These are phyloP conservation scores for Alternaria novae-zelandiae DNA, from an alignment of 2,329 filamentous ascomycete species.

Conservation along the genomic window DNA sequence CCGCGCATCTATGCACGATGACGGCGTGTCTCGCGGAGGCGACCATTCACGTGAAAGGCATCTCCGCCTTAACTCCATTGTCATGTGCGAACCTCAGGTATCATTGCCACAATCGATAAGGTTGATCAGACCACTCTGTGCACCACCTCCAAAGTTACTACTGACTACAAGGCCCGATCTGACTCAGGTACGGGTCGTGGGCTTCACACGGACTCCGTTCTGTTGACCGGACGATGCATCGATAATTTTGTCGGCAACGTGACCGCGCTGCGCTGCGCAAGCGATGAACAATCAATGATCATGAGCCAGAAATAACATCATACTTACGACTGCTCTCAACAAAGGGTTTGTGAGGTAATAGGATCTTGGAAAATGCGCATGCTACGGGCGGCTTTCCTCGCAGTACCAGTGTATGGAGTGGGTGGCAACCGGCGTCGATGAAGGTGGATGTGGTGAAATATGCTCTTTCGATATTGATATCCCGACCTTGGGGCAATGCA, in stretches of 20 bases:
- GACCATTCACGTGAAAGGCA: slow-evolving; percentile 24
- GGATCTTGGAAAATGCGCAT: neutral
- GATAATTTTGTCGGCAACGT: neutral
- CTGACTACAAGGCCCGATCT: slow-evolving; percentile 25
- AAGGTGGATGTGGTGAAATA: neutral
- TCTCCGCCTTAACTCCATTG: slow-evolving; percentile 34
- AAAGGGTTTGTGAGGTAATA: neutral
- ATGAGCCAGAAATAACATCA: neutral
- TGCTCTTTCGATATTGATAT: neutral
- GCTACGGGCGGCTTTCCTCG: neutral
- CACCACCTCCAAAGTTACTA: slow-evolving; percentile 11
- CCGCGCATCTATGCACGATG: slow-evolving; percentile 38
- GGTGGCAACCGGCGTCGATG: neutral
- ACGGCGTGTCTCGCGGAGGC: slow-evolving; percentile 20
- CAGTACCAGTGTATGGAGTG: neutral
- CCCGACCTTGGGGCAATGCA: neutral
- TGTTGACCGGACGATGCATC: neutral
- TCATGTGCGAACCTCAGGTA: slow-evolving; percentile 26
- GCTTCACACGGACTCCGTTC: neutral
- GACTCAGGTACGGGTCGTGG: slow-evolving; percentile 3
- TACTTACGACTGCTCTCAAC: neutral
- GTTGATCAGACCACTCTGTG: neutral
- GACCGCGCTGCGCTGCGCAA: neutral
- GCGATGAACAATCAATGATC: neutral
- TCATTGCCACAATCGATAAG: slow-evolving; percentile 28